Conservation (phyloP, 768 basidiomycete species). For the Amanita pallidorosea region DNA sequence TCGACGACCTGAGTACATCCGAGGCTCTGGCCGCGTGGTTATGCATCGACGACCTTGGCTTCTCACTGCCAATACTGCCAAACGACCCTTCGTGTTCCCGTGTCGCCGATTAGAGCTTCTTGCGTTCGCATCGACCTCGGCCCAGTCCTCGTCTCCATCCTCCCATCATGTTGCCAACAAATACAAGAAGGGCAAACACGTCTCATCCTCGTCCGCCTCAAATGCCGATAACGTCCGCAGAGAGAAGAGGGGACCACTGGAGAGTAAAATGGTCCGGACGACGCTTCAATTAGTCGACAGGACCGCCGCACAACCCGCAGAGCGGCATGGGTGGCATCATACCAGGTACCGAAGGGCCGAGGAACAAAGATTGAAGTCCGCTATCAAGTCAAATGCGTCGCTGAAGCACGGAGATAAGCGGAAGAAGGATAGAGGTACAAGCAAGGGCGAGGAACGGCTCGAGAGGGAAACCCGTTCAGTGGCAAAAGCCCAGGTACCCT, state of each 20-base stretch:
- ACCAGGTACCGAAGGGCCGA: conserved; percentile 22
- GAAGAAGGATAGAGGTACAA: neutral
- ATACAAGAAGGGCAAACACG: neutral
- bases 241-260: neutral
- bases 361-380: conserved; percentile 21
- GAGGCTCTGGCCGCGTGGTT: neutral
- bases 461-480: neutral
- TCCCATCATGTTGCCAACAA: neutral
- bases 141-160: neutral
- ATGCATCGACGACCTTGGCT: neutral
- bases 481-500: conserved; percentile 2
- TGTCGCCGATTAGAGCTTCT: neutral
- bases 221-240: neutral
- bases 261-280: neutral
- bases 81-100: neutral
- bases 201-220: neutral
- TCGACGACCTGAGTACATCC: neutral
- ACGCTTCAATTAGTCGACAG: neutral
- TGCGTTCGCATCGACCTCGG: neutral
- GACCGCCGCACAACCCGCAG: neutral
- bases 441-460: neutral
- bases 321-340: conserved; percentile 20
- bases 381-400: conserved; percentile 2
- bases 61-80: neutral
- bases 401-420: neutral